Percentiles rank a stretch among this genome's conserved stretches.
Evolutionary conservation across 768 basidiomycete genomes (phyloP).

Genomic region (Imleria badia): DNA sequence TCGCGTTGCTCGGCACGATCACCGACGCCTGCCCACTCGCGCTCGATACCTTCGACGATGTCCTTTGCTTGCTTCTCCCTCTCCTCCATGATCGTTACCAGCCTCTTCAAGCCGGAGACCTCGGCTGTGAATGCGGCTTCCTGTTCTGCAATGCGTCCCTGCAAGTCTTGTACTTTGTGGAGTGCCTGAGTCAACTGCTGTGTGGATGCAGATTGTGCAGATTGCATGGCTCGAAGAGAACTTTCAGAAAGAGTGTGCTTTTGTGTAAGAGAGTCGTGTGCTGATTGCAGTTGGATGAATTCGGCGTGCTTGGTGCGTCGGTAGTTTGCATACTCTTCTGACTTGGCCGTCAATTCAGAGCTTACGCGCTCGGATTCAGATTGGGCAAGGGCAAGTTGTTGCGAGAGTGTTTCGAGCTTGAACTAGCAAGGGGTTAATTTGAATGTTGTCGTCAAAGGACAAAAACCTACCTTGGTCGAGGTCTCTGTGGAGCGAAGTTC

Average conservation of each 20-base stretch:
- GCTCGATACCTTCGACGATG: conserved; percentile 79
- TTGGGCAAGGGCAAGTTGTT: conserved; percentile 77
- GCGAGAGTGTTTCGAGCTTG: conserved; percentile 79
- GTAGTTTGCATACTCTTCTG: conserved; percentile 82
- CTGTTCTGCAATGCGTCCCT: conserved; percentile 78
- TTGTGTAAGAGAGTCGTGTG: conserved; percentile 71
- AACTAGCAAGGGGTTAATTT: conserved; percentile 48
- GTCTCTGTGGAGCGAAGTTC: conserved; percentile 75
- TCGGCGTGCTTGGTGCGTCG: conserved; percentile 81
- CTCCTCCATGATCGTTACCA: conserved; percentile 84
- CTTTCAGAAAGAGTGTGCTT: conserved; percentile 64
- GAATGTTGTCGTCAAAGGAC: not conserved
- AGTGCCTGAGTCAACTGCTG: conserved; percentile 79
- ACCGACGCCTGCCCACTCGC: conserved; percentile 75
- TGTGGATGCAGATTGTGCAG: conserved; percentile 65
- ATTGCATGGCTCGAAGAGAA: conserved; percentile 71
- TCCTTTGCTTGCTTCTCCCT: conserved; percentile 83
- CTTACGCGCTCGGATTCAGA: conserved; percentile 72
- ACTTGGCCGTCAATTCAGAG: conserved; percentile 65
- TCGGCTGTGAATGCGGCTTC: conserved; percentile 82
- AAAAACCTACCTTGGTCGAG: conserved; percentile 60
- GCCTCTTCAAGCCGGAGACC: conserved; percentile 65
- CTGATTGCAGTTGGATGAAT: conserved; percentile 69
- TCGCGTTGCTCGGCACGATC: conserved; percentile 70
- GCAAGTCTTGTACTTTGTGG: conserved; percentile 70